Percentiles rank a stretch among this genome's conserved stretches.
These are phyloP conservation scores for Boletus bicolor DNA, from an alignment of 768 basidiomycete genomes.

Conservation along the genomic window DNA sequence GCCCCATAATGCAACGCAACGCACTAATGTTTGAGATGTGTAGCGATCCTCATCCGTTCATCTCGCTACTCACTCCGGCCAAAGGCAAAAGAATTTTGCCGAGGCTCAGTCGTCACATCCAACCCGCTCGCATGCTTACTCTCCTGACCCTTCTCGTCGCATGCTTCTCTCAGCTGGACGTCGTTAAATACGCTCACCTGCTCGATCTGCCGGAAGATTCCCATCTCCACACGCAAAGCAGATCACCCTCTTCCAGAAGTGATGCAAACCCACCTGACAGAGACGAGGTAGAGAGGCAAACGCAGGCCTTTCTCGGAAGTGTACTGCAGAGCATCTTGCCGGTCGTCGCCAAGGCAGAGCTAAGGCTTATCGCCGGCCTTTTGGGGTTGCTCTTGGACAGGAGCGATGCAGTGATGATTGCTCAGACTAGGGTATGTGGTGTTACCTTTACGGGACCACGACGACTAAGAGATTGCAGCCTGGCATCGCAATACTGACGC, in stretches of 20 bases:
- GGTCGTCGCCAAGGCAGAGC: constrained; percentile 71
- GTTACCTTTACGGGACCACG: background rate
- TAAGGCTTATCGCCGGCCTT: constrained; percentile 83
- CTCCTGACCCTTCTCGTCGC: constrained; percentile 89
- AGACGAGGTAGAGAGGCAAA: constrained; percentile 79
- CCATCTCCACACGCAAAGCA: constrained; percentile 22
- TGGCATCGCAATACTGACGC: constrained; percentile 84
- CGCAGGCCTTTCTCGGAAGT: constrained; percentile 81
- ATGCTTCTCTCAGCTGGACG: constrained; percentile 92
- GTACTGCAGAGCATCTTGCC: constrained; percentile 85
- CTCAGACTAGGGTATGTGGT: constrained; percentile 72
- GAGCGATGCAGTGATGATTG: constrained; percentile 67
- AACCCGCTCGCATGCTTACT: constrained; percentile 75
- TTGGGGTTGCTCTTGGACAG: constrained; percentile 79
- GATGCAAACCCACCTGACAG: constrained; percentile 38
- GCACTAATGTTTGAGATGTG: background rate
- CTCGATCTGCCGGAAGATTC: constrained; percentile 68
- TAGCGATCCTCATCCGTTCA: constrained; percentile 94
- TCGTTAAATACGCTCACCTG: constrained; percentile 72
- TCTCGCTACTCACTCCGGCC: constrained; percentile 79
- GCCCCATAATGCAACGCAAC: background rate
- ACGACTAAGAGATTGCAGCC: constrained; percentile 51
- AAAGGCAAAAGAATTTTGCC: constrained; percentile 95
- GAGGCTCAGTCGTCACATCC: constrained; percentile 81
- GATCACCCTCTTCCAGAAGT: constrained; percentile 16